Base-by-base conservation (phyloP, 2,329 filamentous ascomycete genomes). In the Graphiopsis chlorocephala region DNA sequence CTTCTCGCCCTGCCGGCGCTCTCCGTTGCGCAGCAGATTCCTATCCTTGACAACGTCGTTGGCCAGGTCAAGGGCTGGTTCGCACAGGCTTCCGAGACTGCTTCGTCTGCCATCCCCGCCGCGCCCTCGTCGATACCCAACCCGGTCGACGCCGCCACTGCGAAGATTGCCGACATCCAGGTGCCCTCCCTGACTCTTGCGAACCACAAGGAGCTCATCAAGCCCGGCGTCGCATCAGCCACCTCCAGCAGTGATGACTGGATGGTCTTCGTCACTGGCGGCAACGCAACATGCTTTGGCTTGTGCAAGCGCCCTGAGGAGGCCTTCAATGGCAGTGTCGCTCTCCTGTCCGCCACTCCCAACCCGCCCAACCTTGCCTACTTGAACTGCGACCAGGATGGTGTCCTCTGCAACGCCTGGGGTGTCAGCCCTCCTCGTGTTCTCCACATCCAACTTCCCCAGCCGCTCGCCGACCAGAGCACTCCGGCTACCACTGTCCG, bases 281-380 rank as follows among this genome's bases (percentile, higher is more conserved):
- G 89, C 70, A 93, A 93, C 82, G 89, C 88, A 80, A 92, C 90
- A 33, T 94, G 91, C 80, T 89, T 84, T 74, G 90, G 90, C 70
- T 83, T 85, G 73, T 94, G 91, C 78, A 82, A 74, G 48, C 82
- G 80, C 66, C 78, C 88, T 61, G 89, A 92, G 72, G 79, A 80
- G 64, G 89, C 89, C 26, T 84, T 80, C 79, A 83, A 83, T 71
- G 80, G 82, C 74, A 67, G 78, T 35, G 66, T 71, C 20, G 61
- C 70, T 3, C 82, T 88, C 72, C 86, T 93, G 72, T 84, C 88
- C 35, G 78, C 81, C 8, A 79, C 85, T 64, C 83, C 87, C 58
- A 82, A 83, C 63, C 80, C 87, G 59, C 90, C 90, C 55, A 85
- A 91, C 74, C 84, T 91, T 71, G 91, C 82, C 63, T 78, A 86